These are phyloP conservation scores for Fusarium torulosum DNA, from an alignment of 2,329 filamentous ascomycete genomes.

Conservation along the genomic window DNA sequence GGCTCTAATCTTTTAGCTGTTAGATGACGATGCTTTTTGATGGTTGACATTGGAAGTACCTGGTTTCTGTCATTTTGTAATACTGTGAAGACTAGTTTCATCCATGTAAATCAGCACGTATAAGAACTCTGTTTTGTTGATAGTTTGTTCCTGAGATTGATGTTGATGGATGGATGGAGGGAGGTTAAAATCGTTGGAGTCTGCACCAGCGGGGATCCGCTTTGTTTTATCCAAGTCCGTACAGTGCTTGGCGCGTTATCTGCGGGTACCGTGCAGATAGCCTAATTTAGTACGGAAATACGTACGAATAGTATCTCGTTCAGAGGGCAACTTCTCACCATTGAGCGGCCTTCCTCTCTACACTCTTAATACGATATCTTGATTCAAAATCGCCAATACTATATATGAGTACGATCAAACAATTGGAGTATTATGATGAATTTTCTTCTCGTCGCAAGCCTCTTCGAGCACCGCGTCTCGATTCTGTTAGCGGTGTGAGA, in stretches of 20 bases:
- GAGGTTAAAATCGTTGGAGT: background rate
- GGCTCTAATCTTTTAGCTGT: background rate
- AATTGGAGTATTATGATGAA: no score
- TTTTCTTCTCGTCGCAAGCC: no score
- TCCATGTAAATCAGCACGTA: background rate
- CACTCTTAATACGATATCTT: no score
- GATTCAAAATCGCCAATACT: no score
- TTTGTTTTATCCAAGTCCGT: constrained; percentile 12
- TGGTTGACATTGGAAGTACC: background rate
- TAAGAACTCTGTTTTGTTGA: background rate
- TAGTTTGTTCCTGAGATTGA: background rate
- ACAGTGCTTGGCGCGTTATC: constrained; percentile 1
- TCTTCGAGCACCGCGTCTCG: background rate
- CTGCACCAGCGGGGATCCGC: constrained; percentile 11
- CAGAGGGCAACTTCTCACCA: no score
- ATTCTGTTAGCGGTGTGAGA: background rate
- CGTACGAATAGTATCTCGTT: background rate
- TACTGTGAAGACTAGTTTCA: background rate
- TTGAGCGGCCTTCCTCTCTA: no score
- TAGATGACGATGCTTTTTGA: background rate
- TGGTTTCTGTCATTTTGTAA: constrained; percentile 3
- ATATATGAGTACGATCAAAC: no score
- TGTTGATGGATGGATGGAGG: background rate
- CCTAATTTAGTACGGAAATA: background rate
- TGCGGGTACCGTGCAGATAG: constrained; percentile 8